A percentile compares a stretch with the other conserved stretches of the same genome.
Conservation (phyloP, 768 basidiomycete species). For the Pisolithus orientalis region DNA sequence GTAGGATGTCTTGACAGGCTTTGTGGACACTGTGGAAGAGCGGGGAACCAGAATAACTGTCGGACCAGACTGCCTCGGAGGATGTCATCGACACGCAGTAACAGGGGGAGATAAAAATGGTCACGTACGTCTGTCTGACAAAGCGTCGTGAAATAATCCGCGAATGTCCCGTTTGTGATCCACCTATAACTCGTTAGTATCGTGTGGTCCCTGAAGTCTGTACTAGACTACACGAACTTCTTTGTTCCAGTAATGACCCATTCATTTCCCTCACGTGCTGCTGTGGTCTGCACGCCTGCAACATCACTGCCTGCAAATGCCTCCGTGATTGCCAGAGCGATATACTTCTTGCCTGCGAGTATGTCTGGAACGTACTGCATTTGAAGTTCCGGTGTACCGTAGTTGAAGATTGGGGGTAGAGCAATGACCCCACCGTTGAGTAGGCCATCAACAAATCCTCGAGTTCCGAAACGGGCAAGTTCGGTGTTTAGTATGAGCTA, state of each 20-base stretch:
- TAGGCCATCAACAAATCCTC: slow-evolving; percentile 85
- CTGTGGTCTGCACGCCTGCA: slow-evolving; percentile 77
- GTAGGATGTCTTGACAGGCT: slow-evolving; percentile 89
- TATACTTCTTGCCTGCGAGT: slow-evolving; percentile 72
- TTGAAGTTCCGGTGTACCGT: slow-evolving; percentile 68
- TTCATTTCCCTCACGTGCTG: slow-evolving; percentile 75
- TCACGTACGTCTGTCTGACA: slow-evolving; percentile 59
- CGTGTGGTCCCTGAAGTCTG: neutral
- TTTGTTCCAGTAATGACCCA: slow-evolving; percentile 93
- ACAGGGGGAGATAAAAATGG: neutral
- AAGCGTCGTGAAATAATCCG: slow-evolving; percentile 79
- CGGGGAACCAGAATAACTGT: slow-evolving; percentile 73
- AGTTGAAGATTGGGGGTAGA: slow-evolving; percentile 87
- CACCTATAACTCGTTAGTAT: slow-evolving; percentile 42
- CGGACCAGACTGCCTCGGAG: slow-evolving; percentile 49
- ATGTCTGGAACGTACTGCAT: slow-evolving; percentile 68
- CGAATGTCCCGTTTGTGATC: slow-evolving; percentile 85
- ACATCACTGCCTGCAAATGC: slow-evolving; percentile 91
- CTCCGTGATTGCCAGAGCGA: slow-evolving; percentile 88
- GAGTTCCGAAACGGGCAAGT: slow-evolving; percentile 73
- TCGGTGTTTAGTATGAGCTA: slow-evolving; percentile 80
- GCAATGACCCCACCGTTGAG: slow-evolving; percentile 80
- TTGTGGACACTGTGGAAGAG: slow-evolving; percentile 70
- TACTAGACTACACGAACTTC: slow-evolving; percentile 45
- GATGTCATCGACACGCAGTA: neutral